Conservation (phyloP, 208 protist genomes). For the Leishmania major region DNA sequence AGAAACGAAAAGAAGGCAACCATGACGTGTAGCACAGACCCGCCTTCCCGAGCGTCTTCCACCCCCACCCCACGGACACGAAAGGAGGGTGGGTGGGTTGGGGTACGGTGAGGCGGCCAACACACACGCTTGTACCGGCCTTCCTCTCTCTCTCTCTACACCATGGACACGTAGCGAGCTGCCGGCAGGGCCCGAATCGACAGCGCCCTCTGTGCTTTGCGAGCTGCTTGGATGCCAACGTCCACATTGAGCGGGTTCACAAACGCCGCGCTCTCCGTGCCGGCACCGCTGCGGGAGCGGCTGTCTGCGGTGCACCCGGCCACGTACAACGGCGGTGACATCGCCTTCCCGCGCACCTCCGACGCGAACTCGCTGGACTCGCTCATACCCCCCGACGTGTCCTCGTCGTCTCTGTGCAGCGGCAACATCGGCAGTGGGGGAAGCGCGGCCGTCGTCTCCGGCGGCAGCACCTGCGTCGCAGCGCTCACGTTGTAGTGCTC, state of each 20-base stretch:
- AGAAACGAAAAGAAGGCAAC: background rate
- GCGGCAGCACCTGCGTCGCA: conserved; percentile 22
- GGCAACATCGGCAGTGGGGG: conserved; percentile 28
- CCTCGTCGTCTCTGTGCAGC: conserved; percentile 2
- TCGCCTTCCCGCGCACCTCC: background rate
- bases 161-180: conserved; percentile 21
- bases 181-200: conserved; percentile 18
- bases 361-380: conserved; percentile 17
- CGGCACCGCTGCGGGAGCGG: conserved; percentile 3
- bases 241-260: conserved; percentile 28
- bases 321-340: conserved; percentile 5
- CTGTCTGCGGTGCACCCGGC: background rate
- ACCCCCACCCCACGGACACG: background rate
- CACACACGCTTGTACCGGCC: background rate
- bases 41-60: background rate
- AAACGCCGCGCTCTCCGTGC: background rate
- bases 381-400: conserved; percentile 12
- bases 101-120: background rate
- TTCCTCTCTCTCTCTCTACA: conserved; percentile 3
- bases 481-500: conserved; percentile 31
- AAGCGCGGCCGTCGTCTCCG: conserved; percentile 22
- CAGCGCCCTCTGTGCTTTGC: conserved; percentile 3
- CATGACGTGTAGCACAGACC: background rate
- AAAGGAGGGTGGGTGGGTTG: background rate
- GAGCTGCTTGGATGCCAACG: conserved; percentile 14